Conservation (phyloP, 2,329 filamentous ascomycete species). For the Fusarium odoratissimum region DNA sequence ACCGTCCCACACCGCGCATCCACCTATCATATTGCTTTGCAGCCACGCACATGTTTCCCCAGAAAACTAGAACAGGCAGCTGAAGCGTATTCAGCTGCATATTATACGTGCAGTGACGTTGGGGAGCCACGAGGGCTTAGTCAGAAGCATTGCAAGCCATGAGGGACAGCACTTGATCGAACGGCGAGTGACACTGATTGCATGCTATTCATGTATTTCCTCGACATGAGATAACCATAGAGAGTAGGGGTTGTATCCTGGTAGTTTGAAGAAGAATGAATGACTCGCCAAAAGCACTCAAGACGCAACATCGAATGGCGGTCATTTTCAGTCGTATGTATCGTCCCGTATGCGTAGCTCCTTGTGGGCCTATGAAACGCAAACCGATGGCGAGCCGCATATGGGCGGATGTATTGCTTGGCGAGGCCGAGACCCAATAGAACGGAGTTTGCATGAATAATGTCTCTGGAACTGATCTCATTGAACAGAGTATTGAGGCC, state of each 20-base stretch:
- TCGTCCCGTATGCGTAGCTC: constrained; percentile 22
- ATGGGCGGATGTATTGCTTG: constrained; percentile 22
- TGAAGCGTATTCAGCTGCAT: constrained; percentile 35
- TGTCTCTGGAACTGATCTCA: constrained; percentile 2
- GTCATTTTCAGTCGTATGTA: constrained; percentile 10
- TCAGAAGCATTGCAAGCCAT: constrained; percentile 17
- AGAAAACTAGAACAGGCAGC: constrained; percentile 44
- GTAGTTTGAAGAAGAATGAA: not conserved
- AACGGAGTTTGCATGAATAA: constrained; percentile 16
- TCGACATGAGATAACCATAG: not conserved
- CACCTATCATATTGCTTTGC: constrained; percentile 35
- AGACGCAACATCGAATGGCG: constrained; percentile 5
- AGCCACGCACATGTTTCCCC: constrained; percentile 40
- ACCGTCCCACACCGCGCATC: constrained; percentile 40
- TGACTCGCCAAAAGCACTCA: not conserved
- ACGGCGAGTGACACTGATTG: not conserved
- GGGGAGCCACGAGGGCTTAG: constrained; percentile 22
- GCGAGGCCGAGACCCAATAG: constrained; percentile 24
- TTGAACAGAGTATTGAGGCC: constrained; percentile 17
- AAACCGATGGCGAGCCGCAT: constrained; percentile 40
- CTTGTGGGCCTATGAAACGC: constrained; percentile 30
- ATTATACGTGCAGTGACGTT: constrained; percentile 41
- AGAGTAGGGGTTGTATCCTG: constrained; percentile 1
- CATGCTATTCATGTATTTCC: not conserved
- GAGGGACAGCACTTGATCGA: not conserved